phyloP scores from a whole-genome alignment of 805 yeast genomes.

The Ogataea angusta region DNA sequence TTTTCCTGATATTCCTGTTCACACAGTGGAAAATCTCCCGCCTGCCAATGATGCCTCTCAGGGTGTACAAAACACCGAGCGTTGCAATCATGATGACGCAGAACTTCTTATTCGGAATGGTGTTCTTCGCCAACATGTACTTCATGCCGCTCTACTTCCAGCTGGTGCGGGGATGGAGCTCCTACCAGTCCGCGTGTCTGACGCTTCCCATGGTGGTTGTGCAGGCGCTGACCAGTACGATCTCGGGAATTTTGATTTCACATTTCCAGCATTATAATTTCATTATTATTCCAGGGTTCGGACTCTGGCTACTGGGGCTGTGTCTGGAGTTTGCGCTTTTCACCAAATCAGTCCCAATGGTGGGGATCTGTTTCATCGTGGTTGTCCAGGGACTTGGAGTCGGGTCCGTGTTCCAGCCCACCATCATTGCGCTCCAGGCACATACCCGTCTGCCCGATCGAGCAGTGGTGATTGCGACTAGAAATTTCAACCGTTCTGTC shows the following conservation, averaged over 20 bases:
- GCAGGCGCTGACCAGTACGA: slow-evolving; percentile 41
- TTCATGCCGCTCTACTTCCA: slow-evolving; percentile 50
- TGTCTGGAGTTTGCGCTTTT: slow-evolving; percentile 36
- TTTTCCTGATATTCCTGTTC: slow-evolving; percentile 41
- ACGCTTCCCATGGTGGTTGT: slow-evolving; percentile 42
- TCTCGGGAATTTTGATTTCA: slow-evolving; percentile 46
- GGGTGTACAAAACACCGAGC: slow-evolving; percentile 37
- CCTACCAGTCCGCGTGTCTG: slow-evolving; percentile 40
- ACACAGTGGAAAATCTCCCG: slow-evolving; percentile 48
- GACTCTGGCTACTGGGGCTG: slow-evolving; percentile 40
- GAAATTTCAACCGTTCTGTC: slow-evolving; percentile 54
- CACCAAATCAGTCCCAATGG: slow-evolving; percentile 31
- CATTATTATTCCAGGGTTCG: slow-evolving; percentile 41
- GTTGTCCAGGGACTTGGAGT: slow-evolving; percentile 41
- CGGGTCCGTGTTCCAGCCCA: slow-evolving; percentile 53
- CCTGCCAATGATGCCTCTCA: slow-evolving; percentile 54
- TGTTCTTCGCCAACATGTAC: slow-evolving; percentile 44
- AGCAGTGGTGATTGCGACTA: slow-evolving; percentile 54
- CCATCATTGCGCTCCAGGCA: slow-evolving; percentile 54
- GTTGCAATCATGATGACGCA: slow-evolving; percentile 36
- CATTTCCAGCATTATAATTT: slow-evolving; percentile 40
- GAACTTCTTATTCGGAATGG: slow-evolving; percentile 47
- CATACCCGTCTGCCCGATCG: slow-evolving; percentile 49
- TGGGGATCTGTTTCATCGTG: slow-evolving; percentile 36
- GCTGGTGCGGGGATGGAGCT: slow-evolving; percentile 39